These are phyloP conservation scores for Eucalyptus decipiens DNA, from an alignment of 345 rosid genomes.

Conservation along the genomic window DNA sequence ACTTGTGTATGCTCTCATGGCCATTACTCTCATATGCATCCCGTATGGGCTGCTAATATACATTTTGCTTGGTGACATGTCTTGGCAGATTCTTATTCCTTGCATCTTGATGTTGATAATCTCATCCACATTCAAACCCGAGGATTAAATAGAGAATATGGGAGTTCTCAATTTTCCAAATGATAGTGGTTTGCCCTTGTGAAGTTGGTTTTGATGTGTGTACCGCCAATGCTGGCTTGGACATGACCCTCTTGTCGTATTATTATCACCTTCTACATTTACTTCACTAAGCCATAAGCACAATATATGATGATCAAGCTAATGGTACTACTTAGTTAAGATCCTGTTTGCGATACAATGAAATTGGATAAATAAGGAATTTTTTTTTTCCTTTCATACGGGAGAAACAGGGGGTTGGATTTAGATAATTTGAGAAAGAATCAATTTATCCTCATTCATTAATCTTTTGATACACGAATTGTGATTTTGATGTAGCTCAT, in stretches of 20 bases:
- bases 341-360: too few relatives aligned
- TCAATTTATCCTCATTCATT: background rate
- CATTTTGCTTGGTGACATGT: background rate
- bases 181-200: background rate
- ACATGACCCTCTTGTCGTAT: background rate
- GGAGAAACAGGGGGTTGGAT: background rate
- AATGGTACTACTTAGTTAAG: background rate
- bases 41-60: accelerated
- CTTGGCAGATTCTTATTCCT: background rate
- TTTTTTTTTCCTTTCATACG: accelerated
- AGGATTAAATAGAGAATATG: background rate
- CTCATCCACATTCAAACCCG: background rate
- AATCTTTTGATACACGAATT: background rate
- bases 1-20: background rate
- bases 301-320: background rate
- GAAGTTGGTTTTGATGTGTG: background rate
- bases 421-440: background rate
- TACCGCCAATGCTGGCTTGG: too few relatives aligned
- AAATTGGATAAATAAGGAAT: background rate
- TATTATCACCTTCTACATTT: too few relatives aligned
- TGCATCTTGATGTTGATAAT: too few relatives aligned
- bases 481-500: background rate
- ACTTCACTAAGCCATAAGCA: background rate
- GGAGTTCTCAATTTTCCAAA: background rate
- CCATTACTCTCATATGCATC: accelerated